Evolutionary conservation across 1,284 basidiomycete genomes (phyloP), one percentile per base, ranked within the genome.

Genomic region (Sporisorium graminicola): DNA sequence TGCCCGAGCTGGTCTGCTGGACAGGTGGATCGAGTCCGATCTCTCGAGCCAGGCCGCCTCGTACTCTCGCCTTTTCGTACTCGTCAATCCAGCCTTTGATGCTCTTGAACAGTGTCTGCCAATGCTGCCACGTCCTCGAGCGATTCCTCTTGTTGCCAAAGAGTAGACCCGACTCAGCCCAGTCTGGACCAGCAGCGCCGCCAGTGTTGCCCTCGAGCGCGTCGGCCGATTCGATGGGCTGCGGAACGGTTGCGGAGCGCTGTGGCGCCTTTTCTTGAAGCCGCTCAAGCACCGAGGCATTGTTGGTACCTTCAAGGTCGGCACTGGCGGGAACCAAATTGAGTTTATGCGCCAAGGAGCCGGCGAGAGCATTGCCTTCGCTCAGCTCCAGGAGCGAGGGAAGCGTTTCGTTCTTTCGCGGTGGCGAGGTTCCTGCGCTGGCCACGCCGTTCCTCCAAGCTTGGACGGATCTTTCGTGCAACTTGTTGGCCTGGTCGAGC

Each of bases 21-120:
- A 60, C 35, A n/a, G 58, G 61, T 13, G 53, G 68, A 29, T 75
- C 67, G 14, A 74, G 52, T 3, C 70, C 81, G 22, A 78, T 74
- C 61, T 84, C 82, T 16, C 76, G 76, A 35, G 82, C 69, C 5
- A 84, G 58, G 8, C 77, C 75, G 31, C 61, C 53, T 12, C 72
- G 77, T 8, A 84, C 76, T 1, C 82, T 62, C 3, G 68, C 51
- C 42, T 66, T 74, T 61, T 84, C 82, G 64, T 84, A 84, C 55
- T 78, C 75, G n/a, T 79, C 72, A 10, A 83, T 59, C 82, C 82
- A 84, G 20, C 55, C 63, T 16, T 74, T 68, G 29, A 84, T 78
- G 55, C 82, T 83, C 35, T 65, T 59, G 58, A 73, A 68, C 20
- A 84, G 67, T 20, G 51, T 31, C 35, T 58, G 57, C 82, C 82